These are phyloP conservation scores for Candida coquimbonensis DNA, from an alignment of 805 yeast genomes.

Conservation along the genomic window DNA sequence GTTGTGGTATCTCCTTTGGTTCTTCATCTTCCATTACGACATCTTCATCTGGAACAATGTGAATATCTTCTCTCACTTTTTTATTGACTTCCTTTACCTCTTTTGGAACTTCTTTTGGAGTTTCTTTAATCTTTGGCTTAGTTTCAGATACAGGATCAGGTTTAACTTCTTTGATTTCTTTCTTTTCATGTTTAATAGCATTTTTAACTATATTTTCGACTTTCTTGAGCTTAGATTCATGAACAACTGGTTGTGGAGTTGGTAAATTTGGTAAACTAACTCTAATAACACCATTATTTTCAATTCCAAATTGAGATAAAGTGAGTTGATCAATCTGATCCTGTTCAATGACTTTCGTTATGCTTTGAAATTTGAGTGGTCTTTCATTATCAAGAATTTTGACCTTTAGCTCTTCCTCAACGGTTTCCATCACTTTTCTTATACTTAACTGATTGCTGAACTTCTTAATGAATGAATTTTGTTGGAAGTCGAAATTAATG, in stretches of 20 bases:
- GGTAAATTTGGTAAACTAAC: conserved; percentile 8
- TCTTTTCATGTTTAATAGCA: not conserved
- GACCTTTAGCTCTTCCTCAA: conserved; percentile 15
- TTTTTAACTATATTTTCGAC: not conserved
- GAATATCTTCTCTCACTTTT: not conserved
- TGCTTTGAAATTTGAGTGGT: conserved; percentile 16
- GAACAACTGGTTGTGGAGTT: not conserved
- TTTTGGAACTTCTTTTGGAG: not conserved
- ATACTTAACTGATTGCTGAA: conserved; percentile 12
- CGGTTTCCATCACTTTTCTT: conserved; percentile 8
- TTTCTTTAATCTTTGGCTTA: not conserved
- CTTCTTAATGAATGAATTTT: conserved; percentile 21
- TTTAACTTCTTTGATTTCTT: not conserved
- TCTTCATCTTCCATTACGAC: not conserved
- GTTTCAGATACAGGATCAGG: not conserved
- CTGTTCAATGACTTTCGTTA: conserved; percentile 13
- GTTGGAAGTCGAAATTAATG: conserved; percentile 19
- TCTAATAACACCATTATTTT: conserved; percentile 21
- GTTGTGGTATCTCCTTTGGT: conserved; percentile 16
- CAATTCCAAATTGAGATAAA: conserved; percentile 17
- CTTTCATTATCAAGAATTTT: conserved; percentile 10
- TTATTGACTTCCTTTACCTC: too few species aligned
- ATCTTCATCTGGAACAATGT: not conserved
- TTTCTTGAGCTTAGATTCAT: not conserved
- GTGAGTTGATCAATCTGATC: conserved; percentile 6